Percentiles rank a stretch among this genome's conserved stretches.
phyloP scores from a whole-genome alignment of 768 basidiomycete genomes.

The Pleurotus cornucopiae region DNA sequence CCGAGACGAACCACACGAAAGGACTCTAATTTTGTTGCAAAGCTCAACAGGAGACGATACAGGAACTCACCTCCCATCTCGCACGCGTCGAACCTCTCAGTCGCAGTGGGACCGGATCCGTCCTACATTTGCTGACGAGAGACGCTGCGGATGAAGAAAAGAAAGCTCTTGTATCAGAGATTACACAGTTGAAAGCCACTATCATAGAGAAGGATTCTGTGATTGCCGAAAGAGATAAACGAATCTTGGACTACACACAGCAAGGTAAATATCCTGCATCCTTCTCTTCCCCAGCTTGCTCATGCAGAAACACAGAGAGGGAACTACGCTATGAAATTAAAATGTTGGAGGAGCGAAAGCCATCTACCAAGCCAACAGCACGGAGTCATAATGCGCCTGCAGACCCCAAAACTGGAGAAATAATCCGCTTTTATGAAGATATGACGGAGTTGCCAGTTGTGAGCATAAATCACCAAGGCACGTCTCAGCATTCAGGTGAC shows the following conservation, averaged over 20 bases:
- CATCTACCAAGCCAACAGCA: slow-evolving; percentile 38
- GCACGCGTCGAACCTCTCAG: slow-evolving; percentile 52
- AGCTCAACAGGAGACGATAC: slow-evolving; percentile 57
- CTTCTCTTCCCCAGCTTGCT: neutral
- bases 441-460: slow-evolving; percentile 75
- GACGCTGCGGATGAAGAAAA: slow-evolving; percentile 73
- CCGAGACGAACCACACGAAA: neutral
- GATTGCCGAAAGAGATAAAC: slow-evolving; percentile 39
- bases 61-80: slow-evolving; percentile 52
- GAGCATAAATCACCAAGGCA: slow-evolving; percentile 42
- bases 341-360: slow-evolving; percentile 46
- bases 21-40: neutral
- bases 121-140: slow-evolving; percentile 66
- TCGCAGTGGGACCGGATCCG: slow-evolving; percentile 41
- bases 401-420: slow-evolving; percentile 55
- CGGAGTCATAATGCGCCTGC: slow-evolving; percentile 33
- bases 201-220: slow-evolving; percentile 38
- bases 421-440: slow-evolving; percentile 81
- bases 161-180: slow-evolving; percentile 43
- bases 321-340: slow-evolving; percentile 53
- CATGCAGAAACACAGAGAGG: slow-evolving; percentile 33
- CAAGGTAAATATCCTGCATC: slow-evolving; percentile 34
- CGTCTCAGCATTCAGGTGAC: slow-evolving; percentile 31
- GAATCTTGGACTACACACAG: slow-evolving; percentile 43
- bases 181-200: slow-evolving; percentile 36